A percentile compares a stretch with the other conserved stretches of the same genome.
Conservation (phyloP, 768 basidiomycete genomes). For the Suillus variegatus region DNA sequence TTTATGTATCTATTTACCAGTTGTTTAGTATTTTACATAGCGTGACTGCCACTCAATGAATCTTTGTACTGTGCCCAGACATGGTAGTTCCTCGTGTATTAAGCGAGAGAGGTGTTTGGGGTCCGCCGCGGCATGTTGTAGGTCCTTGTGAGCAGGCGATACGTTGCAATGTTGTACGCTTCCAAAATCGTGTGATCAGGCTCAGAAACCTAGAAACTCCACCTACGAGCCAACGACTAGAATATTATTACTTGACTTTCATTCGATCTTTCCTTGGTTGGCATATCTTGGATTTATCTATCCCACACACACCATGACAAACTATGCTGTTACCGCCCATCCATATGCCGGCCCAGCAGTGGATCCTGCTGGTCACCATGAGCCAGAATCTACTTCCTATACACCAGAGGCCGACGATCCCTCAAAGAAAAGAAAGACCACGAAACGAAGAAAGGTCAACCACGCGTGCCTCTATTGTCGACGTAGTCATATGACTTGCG, state of each 20-base stretch:
- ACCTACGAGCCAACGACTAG: neutral
- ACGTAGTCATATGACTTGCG: conserved; percentile 91
- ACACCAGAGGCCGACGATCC: conserved; percentile 30
- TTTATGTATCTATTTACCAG: neutral
- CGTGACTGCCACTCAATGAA: neutral
- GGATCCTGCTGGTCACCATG: conserved; percentile 18
- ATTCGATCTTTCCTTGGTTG: conserved; percentile 1
- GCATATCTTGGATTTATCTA: neutral
- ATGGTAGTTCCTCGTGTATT: neutral
- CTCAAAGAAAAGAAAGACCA: conserved; percentile 41
- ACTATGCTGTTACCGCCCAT: conserved; percentile 24
- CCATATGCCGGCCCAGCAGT: conserved; percentile 25
- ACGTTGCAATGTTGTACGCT: conserved; percentile 5
- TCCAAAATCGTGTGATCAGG: conserved; percentile 8
- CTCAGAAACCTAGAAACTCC: conserved; percentile 2
- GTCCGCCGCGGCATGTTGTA: conserved; percentile 2
- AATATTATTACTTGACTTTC: neutral
- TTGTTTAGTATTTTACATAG: neutral
- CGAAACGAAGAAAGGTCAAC: conserved; percentile 83
- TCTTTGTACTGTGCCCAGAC: neutral
- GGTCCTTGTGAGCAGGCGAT: conserved; percentile 7
- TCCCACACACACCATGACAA: conserved; percentile 21
- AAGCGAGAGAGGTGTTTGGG: conserved; percentile 2
- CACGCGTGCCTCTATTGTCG: conserved; percentile 94
- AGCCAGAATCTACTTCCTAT: conserved; percentile 20